These are phyloP conservation scores for Athelia sp. DNA, from an alignment of 1,284 basidiomycete genomes.

Conservation along the genomic window DNA sequence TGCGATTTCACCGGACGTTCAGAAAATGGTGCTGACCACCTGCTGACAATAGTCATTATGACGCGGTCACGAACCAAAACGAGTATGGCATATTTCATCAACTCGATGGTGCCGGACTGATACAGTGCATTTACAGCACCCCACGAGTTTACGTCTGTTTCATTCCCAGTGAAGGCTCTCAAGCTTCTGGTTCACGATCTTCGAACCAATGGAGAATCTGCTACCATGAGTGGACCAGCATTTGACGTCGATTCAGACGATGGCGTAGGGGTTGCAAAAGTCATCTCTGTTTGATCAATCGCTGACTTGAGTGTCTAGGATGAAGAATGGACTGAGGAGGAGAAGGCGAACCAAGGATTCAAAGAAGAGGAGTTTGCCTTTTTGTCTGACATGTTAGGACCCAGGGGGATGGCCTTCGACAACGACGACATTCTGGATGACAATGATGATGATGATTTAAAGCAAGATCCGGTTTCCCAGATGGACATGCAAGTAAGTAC, in stretches of 20 bases:
- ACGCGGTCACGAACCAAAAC: conserved; percentile 87
- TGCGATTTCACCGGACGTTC: conserved; percentile 32
- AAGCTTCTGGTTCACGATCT: conserved; percentile 87
- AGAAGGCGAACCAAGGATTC: conserved; percentile 45
- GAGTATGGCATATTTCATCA: conserved; percentile 40
- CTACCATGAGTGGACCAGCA: conserved; percentile 48
- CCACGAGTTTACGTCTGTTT: conserved; percentile 78
- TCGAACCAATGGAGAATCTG: conserved; percentile 65
- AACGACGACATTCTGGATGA: conserved; percentile 66
- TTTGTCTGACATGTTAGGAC: conserved; percentile 67
- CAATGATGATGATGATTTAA: conserved; percentile 82
- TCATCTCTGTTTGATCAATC: conserved; percentile 4
- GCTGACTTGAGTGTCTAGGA: conserved; percentile 40
- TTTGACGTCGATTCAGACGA: conserved; percentile 72
- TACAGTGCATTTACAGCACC: conserved; percentile 49
- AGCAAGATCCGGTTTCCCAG: conserved; percentile 80
- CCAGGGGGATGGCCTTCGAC: conserved; percentile 64
- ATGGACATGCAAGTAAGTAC: conserved; percentile 80
- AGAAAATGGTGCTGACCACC: conserved; percentile 7
- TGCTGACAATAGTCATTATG: conserved; percentile 73
- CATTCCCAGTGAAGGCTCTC: conserved; percentile 88
- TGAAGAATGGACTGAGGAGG: conserved; percentile 88
- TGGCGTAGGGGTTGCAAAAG: conserved; percentile 45
- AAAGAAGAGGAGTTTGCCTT: conserved; percentile 62
- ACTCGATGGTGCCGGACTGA: conserved; percentile 9